phyloP scores from a whole-genome alignment of 257 asterid genomes.

The Solanum bulbocastanum region DNA sequence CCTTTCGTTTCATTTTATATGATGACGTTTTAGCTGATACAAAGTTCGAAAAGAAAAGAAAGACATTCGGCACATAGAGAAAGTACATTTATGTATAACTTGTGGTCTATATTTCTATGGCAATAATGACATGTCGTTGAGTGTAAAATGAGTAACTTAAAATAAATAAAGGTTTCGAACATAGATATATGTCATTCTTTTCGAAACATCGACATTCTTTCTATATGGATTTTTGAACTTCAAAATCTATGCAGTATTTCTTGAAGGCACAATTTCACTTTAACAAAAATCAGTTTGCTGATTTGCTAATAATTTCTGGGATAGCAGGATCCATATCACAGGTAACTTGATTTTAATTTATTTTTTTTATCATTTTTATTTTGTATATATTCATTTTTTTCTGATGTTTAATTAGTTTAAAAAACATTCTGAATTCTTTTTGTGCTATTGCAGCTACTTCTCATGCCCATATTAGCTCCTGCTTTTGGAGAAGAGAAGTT shows the following conservation, averaged over 20 bases:
- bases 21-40: background rate
- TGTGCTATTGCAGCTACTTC: conserved; percentile 42
- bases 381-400: background rate
- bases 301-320: conserved; percentile 72
- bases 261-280: conserved; percentile 88
- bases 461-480: conserved; percentile 77
- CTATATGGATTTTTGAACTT: background rate
- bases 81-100: background rate
- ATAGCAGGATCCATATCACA: conserved; percentile 75
- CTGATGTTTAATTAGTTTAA: background rate
- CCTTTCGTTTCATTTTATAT: background rate
- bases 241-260: conserved; percentile 43
- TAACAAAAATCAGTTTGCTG: conserved; percentile 84
- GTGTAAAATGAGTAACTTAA: background rate
- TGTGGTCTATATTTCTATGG: background rate
- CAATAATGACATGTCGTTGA: background rate
- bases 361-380: background rate
- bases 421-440: background rate
- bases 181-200: background rate
- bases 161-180: background rate
- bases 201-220: background rate
- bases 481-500: conserved; percentile 65
- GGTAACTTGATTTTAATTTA: conserved; percentile 17
- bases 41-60: background rate
- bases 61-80: background rate